These are phyloP conservation scores for Puccinia hordei DNA, from an alignment of 1,284 basidiomycete genomes.

Conservation along the genomic window DNA sequence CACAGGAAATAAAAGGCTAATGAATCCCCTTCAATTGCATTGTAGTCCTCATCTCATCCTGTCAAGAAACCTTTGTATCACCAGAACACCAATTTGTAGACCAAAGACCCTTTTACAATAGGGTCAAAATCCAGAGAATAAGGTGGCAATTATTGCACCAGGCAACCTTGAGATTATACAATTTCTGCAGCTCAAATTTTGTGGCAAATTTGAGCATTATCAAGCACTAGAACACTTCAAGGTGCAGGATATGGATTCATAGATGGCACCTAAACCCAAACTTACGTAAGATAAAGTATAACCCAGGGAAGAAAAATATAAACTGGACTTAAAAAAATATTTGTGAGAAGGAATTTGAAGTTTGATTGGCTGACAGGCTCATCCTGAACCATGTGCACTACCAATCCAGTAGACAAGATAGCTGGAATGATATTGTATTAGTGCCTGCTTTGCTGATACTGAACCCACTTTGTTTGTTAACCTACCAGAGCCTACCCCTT, in stretches of 20 bases:
- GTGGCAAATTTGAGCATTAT: background rate
- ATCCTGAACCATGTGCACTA: too few species aligned
- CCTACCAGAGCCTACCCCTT: too few species aligned
- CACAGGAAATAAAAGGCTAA: background rate
- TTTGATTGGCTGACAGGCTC: too few species aligned
- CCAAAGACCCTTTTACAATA: background rate
- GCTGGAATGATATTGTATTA: too few species aligned
- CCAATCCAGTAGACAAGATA: too few species aligned
- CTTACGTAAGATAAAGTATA: background rate
- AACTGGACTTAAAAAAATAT: background rate
- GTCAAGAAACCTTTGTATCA: background rate
- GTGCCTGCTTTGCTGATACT: too few species aligned
- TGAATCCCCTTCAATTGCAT: background rate
- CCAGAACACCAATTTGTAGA: background rate
- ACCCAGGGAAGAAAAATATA: background rate
- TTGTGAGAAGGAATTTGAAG: background rate
- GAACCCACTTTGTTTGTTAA: too few species aligned
- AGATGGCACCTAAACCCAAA: background rate
- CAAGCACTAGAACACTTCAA: background rate
- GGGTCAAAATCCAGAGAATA: background rate
- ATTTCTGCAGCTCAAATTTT: background rate
- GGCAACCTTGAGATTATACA: background rate
- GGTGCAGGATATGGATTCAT: background rate
- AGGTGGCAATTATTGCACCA: background rate
- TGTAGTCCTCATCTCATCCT: background rate